Evolutionary conservation across 169 alveolate species (phyloP).

Genomic region (Eimeria maxima): DNA sequence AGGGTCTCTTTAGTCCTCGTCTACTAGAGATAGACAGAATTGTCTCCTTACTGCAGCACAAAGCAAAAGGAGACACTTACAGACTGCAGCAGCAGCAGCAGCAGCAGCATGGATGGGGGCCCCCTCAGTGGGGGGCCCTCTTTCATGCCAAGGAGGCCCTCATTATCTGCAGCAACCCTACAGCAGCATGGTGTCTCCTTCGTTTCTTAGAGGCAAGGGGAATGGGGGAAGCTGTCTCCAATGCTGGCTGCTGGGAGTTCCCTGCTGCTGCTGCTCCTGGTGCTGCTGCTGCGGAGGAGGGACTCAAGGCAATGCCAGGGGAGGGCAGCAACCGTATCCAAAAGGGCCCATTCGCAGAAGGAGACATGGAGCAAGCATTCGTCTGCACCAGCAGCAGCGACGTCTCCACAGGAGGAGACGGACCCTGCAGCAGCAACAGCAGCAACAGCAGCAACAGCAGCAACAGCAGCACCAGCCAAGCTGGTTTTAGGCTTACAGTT

Average conservation of each 20-base stretch:
- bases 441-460: not conserved
- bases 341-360: not conserved
- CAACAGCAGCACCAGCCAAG: no score
- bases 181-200: conserved; percentile 16
- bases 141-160: conserved; percentile 13
- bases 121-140: not conserved
- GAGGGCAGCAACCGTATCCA: no score
- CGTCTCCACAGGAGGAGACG: no score
- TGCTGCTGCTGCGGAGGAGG: not conserved
- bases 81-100: no score
- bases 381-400: not conserved
- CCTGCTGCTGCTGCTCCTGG: no score
- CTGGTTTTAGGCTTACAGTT: not conserved
- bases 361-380: not conserved
- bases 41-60: not conserved
- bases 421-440: not conserved
- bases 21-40: not conserved
- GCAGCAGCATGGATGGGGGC: not conserved
- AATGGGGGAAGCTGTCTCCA: not conserved
- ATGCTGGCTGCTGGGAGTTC: not conserved
- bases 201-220: conserved; percentile 11
- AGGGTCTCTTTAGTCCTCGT: conserved; percentile 42
- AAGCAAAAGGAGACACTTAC: not conserved
- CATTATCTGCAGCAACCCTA: conserved; percentile 2
- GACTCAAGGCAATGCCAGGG: not conserved